A percentile compares a stretch with the other conserved stretches of the same genome.
Evolutionary conservation across 805 yeast genomes (phyloP).

Genomic region (Starmerella vaccinii): DNA sequence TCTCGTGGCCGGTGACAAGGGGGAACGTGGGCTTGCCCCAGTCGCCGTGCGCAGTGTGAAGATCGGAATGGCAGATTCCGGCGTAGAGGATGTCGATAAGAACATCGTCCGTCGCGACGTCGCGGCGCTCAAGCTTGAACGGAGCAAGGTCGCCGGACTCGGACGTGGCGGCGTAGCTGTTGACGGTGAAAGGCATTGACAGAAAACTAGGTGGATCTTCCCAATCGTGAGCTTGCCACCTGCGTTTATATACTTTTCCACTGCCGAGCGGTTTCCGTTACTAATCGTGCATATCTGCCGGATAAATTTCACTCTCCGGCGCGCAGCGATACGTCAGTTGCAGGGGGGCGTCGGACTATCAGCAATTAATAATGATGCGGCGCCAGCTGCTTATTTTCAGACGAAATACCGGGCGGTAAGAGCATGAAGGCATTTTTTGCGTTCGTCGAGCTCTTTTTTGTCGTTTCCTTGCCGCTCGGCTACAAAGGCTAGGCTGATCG

Average conservation of each 20-base stretch:
- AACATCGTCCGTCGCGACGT: slow-evolving; percentile 28
- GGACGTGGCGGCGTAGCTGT: slow-evolving; percentile 10
- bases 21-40: slow-evolving; percentile 38
- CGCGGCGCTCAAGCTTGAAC: slow-evolving; percentile 17
- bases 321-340: not conserved
- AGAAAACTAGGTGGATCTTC: not conserved
- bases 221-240: not conserved
- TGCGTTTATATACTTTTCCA: not conserved
- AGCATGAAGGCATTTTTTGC: too few species aligned
- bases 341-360: too few species aligned
- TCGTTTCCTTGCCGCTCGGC: too few species aligned
- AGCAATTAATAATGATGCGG: too few species aligned
- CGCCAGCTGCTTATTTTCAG: too few species aligned
- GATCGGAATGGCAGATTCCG: slow-evolving; percentile 50
- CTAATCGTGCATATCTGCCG: not conserved
- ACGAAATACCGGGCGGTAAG: too few species aligned
- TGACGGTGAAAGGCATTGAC: slow-evolving; percentile 12
- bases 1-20: slow-evolving; percentile 43
- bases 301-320: not conserved
- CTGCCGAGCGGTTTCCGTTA: not conserved
- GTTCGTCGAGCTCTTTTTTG: too few species aligned
- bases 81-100: slow-evolving; percentile 22
- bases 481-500: too few species aligned
- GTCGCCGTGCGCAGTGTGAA: slow-evolving; percentile 41
- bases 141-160: slow-evolving; percentile 6